Evolutionary conservation across 768 basidiomycete species (phyloP).

Genomic region (Suillus spraguei): DNA sequence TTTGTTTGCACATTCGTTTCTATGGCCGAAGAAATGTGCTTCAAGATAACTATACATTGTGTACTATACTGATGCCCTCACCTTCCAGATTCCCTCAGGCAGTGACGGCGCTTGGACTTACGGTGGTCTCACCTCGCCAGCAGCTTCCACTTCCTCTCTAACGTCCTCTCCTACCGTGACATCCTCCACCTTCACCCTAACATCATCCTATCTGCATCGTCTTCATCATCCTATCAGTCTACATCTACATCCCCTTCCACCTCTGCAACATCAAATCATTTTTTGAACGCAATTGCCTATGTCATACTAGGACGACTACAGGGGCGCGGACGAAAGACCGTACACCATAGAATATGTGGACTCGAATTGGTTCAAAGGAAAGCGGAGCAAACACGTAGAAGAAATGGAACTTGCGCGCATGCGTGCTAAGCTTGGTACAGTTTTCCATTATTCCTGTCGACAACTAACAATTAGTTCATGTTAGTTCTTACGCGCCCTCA

Average conservation of each 20-base stretch:
- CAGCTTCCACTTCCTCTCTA: slow-evolving; percentile 35
- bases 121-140: slow-evolving; percentile 72
- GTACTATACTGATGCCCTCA: slow-evolving; percentile 10
- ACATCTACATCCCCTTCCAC: slow-evolving; percentile 28
- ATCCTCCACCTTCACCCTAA: slow-evolving; percentile 23
- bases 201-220: too few species aligned
- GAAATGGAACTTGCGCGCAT: too few species aligned
- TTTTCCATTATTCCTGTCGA: too few species aligned
- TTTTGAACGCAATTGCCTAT: slow-evolving; percentile 33
- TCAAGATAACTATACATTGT: not conserved
- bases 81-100: slow-evolving; percentile 69
- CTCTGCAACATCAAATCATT: slow-evolving; percentile 23
- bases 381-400: too few species aligned
- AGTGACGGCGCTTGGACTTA: slow-evolving; percentile 64
- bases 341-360: too few species aligned
- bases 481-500: too few species aligned
- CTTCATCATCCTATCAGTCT: too few species aligned
- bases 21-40: not conserved
- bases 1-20: not conserved
- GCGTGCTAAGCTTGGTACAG: too few species aligned
- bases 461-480: too few species aligned
- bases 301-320: too few species aligned
- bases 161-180: slow-evolving; percentile 26
- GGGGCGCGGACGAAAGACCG: too few species aligned
- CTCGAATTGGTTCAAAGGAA: too few species aligned